Evolutionary conservation across 371 early-diverging fungal genomes (phyloP).

Genomic region (Rhizopus delemar): DNA sequence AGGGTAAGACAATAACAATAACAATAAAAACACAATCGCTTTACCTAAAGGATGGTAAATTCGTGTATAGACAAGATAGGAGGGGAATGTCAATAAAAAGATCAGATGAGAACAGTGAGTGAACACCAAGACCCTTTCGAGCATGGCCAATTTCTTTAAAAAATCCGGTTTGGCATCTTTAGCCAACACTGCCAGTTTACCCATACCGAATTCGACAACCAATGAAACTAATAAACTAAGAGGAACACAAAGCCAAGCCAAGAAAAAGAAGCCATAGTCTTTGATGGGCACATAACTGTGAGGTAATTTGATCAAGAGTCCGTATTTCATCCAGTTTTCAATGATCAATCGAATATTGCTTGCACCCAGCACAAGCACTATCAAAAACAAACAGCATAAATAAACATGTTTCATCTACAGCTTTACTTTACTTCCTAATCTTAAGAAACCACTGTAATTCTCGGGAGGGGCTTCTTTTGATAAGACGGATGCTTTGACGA

Average conservation of each 20-base stretch:
- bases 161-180: constrained; percentile 43
- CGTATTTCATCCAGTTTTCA: constrained; percentile 89
- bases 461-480: constrained; percentile 78
- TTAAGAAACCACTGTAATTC: constrained; percentile 72
- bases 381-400: neutral
- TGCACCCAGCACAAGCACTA: constrained; percentile 81
- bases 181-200: constrained; percentile 32
- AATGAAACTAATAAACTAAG: constrained; percentile 54
- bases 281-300: constrained; percentile 48
- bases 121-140: constrained; percentile 35
- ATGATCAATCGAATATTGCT: constrained; percentile 81
- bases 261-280: constrained; percentile 57
- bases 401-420: neutral
- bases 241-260: constrained; percentile 57
- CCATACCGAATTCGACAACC: constrained; percentile 57
- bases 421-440: constrained; percentile 60
- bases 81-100: constrained; percentile 62
- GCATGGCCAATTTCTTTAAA: constrained; percentile 30
- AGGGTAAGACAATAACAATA: neutral
- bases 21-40: constrained; percentile 1
- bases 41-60: constrained; percentile 75
- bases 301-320: constrained; percentile 72
- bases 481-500: constrained; percentile 61
- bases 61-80: constrained; percentile 66
- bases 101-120: constrained; percentile 61